A percentile compares a stretch with the other conserved stretches of the same genome.
Conservation (phyloP, 805 yeast genomes). For the Suhomyces canberraensis region DNA sequence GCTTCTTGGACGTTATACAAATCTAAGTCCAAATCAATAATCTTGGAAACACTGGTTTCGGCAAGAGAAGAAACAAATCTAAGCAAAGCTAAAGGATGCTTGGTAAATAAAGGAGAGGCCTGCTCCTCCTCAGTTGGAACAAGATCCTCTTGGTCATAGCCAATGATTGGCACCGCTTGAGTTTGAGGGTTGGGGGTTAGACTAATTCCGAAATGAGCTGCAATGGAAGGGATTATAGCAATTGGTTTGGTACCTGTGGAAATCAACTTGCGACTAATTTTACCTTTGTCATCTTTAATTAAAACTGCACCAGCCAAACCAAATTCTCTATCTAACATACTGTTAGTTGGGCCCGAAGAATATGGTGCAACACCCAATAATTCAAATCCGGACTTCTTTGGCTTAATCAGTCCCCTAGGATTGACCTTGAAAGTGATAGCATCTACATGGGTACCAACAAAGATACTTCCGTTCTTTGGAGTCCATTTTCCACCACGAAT, state of each 20-base stretch:
- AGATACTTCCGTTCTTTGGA: slow-evolving; percentile 25
- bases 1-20: slow-evolving; percentile 36
- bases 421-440: slow-evolving; percentile 36
- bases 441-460: slow-evolving; percentile 35
- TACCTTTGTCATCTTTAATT: slow-evolving; percentile 20
- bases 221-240: slow-evolving; percentile 39
- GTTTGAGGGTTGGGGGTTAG: slow-evolving; percentile 35
- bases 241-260: slow-evolving; percentile 35
- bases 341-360: slow-evolving; percentile 31
- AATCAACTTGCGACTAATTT: slow-evolving; percentile 23
- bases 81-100: slow-evolving; percentile 32
- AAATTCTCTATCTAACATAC: slow-evolving; percentile 43
- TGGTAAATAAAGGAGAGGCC: slow-evolving; percentile 22
- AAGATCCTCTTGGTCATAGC: slow-evolving; percentile 14
- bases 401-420: slow-evolving; percentile 16
- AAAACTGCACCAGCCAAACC: slow-evolving; percentile 40
- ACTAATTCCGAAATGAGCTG: slow-evolving; percentile 34
- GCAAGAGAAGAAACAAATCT: slow-evolving; percentile 29
- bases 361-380: slow-evolving; percentile 40
- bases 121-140: slow-evolving; percentile 29
- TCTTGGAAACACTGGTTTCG: slow-evolving; percentile 16
- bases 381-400: slow-evolving; percentile 29
- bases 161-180: slow-evolving; percentile 38
- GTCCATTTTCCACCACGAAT: slow-evolving; percentile 37
- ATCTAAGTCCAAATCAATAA: slow-evolving; percentile 34